A percentile compares a stretch with the other conserved stretches of the same genome.
phyloP scores from a whole-genome alignment of 169 alveolate species.

The Sarcocystis neurona region DNA sequence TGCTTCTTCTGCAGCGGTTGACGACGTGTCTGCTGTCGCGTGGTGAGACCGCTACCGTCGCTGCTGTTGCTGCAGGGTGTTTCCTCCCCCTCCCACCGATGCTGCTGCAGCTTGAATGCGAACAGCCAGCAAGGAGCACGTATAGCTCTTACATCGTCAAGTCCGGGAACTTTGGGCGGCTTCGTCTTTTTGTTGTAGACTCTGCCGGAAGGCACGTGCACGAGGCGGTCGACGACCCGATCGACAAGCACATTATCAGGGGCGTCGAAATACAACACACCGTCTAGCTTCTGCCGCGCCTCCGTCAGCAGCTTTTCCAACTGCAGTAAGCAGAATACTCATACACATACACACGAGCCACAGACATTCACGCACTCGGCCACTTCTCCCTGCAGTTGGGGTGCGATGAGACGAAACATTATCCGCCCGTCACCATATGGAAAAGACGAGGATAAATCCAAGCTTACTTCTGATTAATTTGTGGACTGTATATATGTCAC shows the following conservation, averaged over 20 bases:
- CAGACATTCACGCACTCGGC: not conserved
- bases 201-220: constrained; percentile 87
- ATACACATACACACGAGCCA: not conserved
- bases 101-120: too few relatives aligned
- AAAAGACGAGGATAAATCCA: too few relatives aligned
- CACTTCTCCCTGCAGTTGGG: not conserved
- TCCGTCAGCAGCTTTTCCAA: constrained; percentile 41
- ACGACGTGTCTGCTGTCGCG: too few relatives aligned
- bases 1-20: too few relatives aligned
- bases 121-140: too few relatives aligned
- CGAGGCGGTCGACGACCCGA: constrained; percentile 87
- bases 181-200: constrained; percentile 77
- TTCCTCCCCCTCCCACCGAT: not conserved
- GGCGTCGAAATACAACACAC: constrained; percentile 80
- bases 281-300: constrained; percentile 74
- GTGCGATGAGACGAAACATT: not conserved
- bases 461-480: too few relatives aligned
- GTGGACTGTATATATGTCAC: too few relatives aligned
- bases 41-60: too few relatives aligned
- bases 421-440: too few relatives aligned
- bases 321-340: not conserved
- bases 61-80: too few relatives aligned
- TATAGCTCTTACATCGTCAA: constrained; percentile 79
- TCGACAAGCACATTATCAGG: constrained; percentile 82
- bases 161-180: constrained; percentile 81